phyloP scores from a whole-genome alignment of 495 filamentous ascomycete species.

The Penicillium antarcticum region DNA sequence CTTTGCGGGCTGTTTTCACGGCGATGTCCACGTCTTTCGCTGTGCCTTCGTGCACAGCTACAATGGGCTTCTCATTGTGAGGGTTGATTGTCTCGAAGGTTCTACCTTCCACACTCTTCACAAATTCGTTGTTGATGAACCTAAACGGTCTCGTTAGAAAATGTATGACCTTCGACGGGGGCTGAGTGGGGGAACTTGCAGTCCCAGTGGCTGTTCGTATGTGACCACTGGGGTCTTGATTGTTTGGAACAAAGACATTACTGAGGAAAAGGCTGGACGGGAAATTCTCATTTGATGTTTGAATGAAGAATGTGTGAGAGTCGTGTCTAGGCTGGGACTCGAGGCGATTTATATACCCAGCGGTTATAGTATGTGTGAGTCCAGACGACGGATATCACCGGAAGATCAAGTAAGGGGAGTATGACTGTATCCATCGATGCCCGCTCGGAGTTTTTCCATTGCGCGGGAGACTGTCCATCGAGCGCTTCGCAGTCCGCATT shows the following conservation, averaged over 20 bases:
- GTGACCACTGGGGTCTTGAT: conserved; percentile 1
- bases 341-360: no score
- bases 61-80: conserved; percentile 5
- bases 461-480: no score
- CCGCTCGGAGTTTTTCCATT: no score
- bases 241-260: background rate
- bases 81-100: conserved; percentile 26
- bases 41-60: conserved; percentile 3
- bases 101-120: conserved; percentile 66
- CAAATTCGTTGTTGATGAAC: conserved; percentile 89
- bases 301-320: no score
- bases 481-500: no score
- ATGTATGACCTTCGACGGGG: background rate
- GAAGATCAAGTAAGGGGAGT: no score
- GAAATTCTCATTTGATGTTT: no score
- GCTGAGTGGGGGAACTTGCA: background rate
- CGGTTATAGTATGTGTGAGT: no score
- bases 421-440: no score
- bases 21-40: conserved; percentile 3
- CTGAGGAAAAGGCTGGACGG: background rate
- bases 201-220: conserved; percentile 6
- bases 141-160: background rate
- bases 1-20: background rate
- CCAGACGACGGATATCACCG: no score
- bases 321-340: no score